Base-by-base conservation (phyloP, 2,329 filamentous ascomycete species). In the Epichloe hybrida region DNA sequence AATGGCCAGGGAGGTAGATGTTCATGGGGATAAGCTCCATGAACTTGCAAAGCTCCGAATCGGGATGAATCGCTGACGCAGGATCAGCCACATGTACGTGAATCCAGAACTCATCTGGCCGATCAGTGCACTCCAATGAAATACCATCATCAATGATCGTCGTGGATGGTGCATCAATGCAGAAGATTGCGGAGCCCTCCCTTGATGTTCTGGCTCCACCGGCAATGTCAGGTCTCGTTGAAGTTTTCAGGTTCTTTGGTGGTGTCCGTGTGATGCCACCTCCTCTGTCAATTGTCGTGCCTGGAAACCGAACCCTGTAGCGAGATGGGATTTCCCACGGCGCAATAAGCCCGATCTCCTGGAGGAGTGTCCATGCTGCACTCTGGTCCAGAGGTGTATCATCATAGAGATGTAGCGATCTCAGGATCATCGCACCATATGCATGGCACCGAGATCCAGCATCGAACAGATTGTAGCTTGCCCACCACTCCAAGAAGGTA, bases 31-130 rank as follows among this genome's bases (percentile, higher is more conserved):
- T 71, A 54, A 80, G 70, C 52, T 81, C 74, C 44, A 86, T 80
- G 59, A 79, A 78, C 53, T 76, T 71, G 36, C 77, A 75, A 7
- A 87, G 64, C 8, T 72, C 67, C 38, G 80, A 79, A 21, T 78
- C 70, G 17, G 79, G 77, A 20, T 69, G 59, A 55, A 93, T 79
- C 52, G 79, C 77, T 5, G 87, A 86, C 2, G 84, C 83, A 8
- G 86, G 86, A 59, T 93, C 88, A 13, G 88, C 87, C 41, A 86
- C 76, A 62, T 93, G 87, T 35, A 88, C 67, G 60, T 89, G 86
- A 34, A 91, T 70, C 87, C 87, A 93, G 59, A 78, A 80, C 56
- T 84, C 73, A 48, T 72, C 62, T 20, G 72, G 54, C 17, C 64
- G 69, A 4, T 71, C 66, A 1, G 82, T 76, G 44, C 66, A 63